phyloP scores from a whole-genome alignment of 768 basidiomycete genomes.

The Phaffia tasmanica region DNA sequence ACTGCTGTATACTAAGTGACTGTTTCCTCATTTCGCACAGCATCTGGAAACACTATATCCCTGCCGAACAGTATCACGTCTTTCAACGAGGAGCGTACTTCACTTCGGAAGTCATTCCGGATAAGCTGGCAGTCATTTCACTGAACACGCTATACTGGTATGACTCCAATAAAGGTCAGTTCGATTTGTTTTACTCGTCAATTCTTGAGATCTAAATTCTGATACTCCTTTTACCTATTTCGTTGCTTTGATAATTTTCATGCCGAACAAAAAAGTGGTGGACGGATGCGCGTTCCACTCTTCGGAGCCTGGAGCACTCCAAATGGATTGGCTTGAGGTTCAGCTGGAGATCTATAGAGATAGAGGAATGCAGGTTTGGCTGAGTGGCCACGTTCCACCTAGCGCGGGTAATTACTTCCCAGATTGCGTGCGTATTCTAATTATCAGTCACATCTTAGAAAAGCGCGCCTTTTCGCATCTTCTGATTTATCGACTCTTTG shows the following conservation, averaged over 20 bases:
- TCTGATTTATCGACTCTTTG: not conserved
- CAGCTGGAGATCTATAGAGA: conserved; percentile 59
- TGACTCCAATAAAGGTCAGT: conserved; percentile 46
- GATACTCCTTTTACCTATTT: not conserved
- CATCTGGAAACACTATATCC: conserved; percentile 73
- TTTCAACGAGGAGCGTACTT: conserved; percentile 84
- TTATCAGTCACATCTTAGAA: not conserved
- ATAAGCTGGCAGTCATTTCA: conserved; percentile 63
- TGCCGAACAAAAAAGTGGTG: conserved; percentile 46
- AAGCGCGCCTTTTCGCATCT: not conserved
- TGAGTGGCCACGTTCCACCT: conserved; percentile 72
- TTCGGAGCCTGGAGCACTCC: conserved; percentile 69
- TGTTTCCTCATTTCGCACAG: conserved; percentile 37
- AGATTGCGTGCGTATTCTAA: conserved; percentile 56
- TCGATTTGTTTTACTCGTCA: not conserved
- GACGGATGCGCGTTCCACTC: conserved; percentile 56
- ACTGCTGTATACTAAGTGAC: not conserved
- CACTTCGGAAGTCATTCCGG: conserved; percentile 64
- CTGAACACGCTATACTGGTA: conserved; percentile 88
- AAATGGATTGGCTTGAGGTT: conserved; percentile 83
- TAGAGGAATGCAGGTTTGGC: conserved; percentile 57
- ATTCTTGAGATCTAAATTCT: not conserved
- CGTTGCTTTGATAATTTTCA: not conserved
- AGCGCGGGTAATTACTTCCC: conserved; percentile 67
- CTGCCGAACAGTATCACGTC: conserved; percentile 61